These are phyloP conservation scores for Vanilla planifolia DNA, from an alignment of 106 monocot genomes.

Conservation along the genomic window DNA sequence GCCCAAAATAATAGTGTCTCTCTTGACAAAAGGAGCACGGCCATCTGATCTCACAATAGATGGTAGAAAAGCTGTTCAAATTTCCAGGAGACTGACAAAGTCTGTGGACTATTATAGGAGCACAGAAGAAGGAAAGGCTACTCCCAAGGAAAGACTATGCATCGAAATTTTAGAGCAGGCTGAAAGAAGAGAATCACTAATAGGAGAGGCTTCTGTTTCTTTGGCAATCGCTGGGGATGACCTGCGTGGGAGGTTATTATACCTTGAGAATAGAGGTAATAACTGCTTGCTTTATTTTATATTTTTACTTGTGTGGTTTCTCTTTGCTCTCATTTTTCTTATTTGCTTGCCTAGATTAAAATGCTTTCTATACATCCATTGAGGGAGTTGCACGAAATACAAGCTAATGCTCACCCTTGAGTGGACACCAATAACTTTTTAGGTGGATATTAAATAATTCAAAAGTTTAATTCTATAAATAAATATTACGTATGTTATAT, in stretches of 20 bases:
- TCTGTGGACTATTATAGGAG: constrained; percentile 30
- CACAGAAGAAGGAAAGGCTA: constrained; percentile 34
- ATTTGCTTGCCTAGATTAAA: no score
- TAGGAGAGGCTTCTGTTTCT: constrained; percentile 52
- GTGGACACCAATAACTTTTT: no score
- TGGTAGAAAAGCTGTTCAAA: constrained; percentile 66
- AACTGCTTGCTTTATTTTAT: background rate
- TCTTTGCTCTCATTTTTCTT: no score
- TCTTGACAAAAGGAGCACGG: constrained; percentile 67
- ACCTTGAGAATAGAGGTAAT: constrained; percentile 90
- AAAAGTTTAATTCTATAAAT: no score
- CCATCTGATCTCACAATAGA: constrained; percentile 51
- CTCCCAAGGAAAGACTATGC: constrained; percentile 62
- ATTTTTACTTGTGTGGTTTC: background rate
- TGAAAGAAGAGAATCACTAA: constrained; percentile 42
- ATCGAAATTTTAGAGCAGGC: constrained; percentile 79
- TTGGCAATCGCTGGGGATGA: constrained; percentile 45
- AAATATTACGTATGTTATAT: no score
- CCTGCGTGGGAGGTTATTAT: constrained; percentile 40
- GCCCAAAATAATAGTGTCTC: constrained; percentile 63
- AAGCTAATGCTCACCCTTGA: no score
- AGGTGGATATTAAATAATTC: no score
- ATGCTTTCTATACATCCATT: no score
- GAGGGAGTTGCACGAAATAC: no score
- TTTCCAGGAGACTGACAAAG: constrained; percentile 67